phyloP scores from a whole-genome alignment of 1,284 basidiomycete species.

The Ceratobasidium theobromae region DNA sequence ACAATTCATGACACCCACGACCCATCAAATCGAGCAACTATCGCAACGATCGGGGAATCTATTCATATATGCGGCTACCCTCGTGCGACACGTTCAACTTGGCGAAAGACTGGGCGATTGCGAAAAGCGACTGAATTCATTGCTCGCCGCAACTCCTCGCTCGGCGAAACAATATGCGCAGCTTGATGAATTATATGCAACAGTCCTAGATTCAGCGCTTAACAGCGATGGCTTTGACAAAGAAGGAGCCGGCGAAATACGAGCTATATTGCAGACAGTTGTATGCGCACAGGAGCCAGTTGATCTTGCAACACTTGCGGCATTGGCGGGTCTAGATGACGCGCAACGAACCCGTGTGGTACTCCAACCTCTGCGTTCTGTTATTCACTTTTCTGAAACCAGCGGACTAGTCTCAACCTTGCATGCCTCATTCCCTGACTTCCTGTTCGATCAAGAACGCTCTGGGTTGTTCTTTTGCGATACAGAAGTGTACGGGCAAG shows the following conservation, averaged over 20 bases:
- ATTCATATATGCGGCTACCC: constrained; percentile 21
- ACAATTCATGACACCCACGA: background rate
- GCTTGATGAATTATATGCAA: background rate
- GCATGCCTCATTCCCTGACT: background rate
- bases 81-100: too few species aligned
- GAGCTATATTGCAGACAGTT: background rate
- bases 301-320: background rate
- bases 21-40: background rate
- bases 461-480: background rate
- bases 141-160: too few species aligned
- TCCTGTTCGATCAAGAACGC: background rate
- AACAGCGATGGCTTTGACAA: background rate
- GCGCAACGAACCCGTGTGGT: too few species aligned
- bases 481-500: background rate
- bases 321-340: background rate
- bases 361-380: background rate
- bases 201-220: background rate
- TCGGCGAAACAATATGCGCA: too few species aligned
- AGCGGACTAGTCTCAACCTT: too few species aligned
- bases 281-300: too few species aligned
- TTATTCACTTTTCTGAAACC: background rate
- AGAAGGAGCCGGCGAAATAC: background rate
- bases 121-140: too few species aligned
- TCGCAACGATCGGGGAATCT: background rate
- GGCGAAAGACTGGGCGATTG: too few species aligned